Base-by-base conservation (phyloP, 306 rosid genomes). In the Vigna radiata region DNA sequence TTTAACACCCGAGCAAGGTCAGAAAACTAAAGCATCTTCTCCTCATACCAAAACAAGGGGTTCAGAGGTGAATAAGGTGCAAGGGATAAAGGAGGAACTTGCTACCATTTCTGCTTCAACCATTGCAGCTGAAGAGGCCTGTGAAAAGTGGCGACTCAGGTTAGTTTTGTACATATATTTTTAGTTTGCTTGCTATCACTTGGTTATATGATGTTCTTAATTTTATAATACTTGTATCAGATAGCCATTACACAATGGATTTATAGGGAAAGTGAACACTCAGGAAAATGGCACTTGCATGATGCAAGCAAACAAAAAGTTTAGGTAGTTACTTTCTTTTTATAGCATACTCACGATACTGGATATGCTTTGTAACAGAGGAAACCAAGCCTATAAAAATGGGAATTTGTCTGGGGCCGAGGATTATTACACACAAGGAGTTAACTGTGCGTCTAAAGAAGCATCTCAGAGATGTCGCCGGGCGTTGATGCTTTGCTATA, bases 401-500 rank as follows among this genome's bases (percentile, higher is more conserved):
- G 52, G 70, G 31, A 65, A 65, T 41, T 41, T 65, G 10, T 18
- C 70, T 65, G 17, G 41, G 31, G 70, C 70, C 19, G 70, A 65
- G 70, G 70, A 65, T 41, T 65, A 53, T 11, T 65, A 41, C 70
- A 65, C 70, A 11, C 50, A 19, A 39, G 70, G 70, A 18, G 33
- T 65, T 18, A 41, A 10, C 14, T 19, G 52, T 19, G 70, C 70
- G 41, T 41, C 33, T 10, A 39, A 65, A 41, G 70, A 17, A 18
- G 31, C 52, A 41, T 65, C 70, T 39, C 2, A 18, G 52, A 39
- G 33, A 65, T 17, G 52, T 41, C 52, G 50, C 11, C 18, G 33
- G 70, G 52, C 70, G 15, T 65, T 65, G 70, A 65, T 65, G 70
- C 70, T 65, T n/a, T 65, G 70, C 21, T 65, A 65, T 41, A 65